Conservation (phyloP, 2,329 filamentous ascomycete genomes). For the Didymella keratinophila region DNA sequence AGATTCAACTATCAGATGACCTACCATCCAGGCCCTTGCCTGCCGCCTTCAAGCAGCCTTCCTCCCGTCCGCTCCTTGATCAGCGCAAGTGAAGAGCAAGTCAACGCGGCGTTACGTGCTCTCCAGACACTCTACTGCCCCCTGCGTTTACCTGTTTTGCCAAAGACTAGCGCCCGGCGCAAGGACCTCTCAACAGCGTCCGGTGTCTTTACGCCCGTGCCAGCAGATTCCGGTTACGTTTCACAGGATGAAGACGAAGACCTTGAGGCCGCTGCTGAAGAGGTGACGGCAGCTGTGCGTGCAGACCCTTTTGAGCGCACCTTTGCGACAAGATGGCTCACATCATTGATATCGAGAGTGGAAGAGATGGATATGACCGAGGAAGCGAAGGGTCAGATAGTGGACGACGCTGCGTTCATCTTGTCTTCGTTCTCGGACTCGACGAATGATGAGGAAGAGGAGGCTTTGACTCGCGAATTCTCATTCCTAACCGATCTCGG, state of each 20-base stretch:
- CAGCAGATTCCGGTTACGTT: constrained; percentile 47
- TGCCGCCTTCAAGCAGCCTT: constrained; percentile 47
- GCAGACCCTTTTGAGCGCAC: constrained; percentile 45
- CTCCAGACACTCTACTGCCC: constrained; percentile 46
- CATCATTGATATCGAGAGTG: constrained; percentile 39
- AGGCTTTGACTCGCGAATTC: constrained; percentile 45
- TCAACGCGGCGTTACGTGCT: constrained; percentile 36
- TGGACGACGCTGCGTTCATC: constrained; percentile 47
- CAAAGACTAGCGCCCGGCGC: constrained; percentile 21
- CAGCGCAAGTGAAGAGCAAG: constrained; percentile 31
- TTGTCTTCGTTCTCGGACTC: constrained; percentile 43
- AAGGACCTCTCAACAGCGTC: constrained; percentile 27
- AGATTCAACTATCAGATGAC: constrained; percentile 35
- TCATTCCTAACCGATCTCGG: constrained; percentile 29
- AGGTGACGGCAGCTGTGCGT: constrained; percentile 40
- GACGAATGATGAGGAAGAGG: constrained; percentile 33
- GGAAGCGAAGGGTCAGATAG: constrained; percentile 30
- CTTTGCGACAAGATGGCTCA: constrained; percentile 46
- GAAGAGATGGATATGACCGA: constrained; percentile 41
- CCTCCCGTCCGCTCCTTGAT: constrained; percentile 37
- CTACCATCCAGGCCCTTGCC: constrained; percentile 32
- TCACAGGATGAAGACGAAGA: constrained; percentile 45
- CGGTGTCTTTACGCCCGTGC: constrained; percentile 28
- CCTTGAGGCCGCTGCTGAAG: constrained; percentile 29
- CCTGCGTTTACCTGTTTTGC: constrained; percentile 39